These are phyloP conservation scores for Pseudogymnoascus sp. DNA, from an alignment of 2,329 filamentous ascomycete genomes.

Conservation along the genomic window DNA sequence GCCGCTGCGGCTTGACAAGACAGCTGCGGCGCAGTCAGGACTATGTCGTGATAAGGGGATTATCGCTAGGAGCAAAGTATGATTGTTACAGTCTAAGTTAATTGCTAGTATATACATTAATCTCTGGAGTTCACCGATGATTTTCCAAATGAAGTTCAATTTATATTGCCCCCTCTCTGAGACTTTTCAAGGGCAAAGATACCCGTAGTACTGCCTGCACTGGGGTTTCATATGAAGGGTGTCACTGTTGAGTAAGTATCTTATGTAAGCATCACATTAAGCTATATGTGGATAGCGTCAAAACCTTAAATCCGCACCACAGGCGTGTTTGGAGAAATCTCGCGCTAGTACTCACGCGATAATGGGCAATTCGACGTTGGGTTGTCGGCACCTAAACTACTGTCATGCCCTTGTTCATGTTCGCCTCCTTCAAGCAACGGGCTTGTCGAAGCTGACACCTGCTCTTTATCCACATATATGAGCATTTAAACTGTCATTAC, in stretches of 20 bases:
- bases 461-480: conserved; percentile 1
- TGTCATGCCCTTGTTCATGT: neutral
- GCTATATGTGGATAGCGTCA: neutral
- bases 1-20: conserved; percentile 3
- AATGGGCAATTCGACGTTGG: conserved; percentile 8
- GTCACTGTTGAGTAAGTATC: neutral
- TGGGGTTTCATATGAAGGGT: neutral
- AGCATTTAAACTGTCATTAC: neutral
- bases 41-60: neutral
- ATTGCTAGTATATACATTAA: neutral
- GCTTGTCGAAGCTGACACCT: conserved; percentile 1
- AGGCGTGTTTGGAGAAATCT: neutral
- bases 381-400: conserved; percentile 2
- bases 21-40: neutral
- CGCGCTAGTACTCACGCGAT: conserved; percentile 7
- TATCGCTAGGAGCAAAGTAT: neutral
- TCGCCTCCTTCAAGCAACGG: conserved; percentile 6
- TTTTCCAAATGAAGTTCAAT: neutral
- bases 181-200: neutral
- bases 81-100: neutral
- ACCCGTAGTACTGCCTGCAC: neutral
- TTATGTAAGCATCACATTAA: neutral
- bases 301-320: conserved; percentile 6
- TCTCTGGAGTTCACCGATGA: neutral
- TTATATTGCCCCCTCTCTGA: neutral